A percentile compares a stretch with the other conserved stretches of the same genome.
Conservation (phyloP, 768 basidiomycete genomes). For the Collybia sordida region DNA sequence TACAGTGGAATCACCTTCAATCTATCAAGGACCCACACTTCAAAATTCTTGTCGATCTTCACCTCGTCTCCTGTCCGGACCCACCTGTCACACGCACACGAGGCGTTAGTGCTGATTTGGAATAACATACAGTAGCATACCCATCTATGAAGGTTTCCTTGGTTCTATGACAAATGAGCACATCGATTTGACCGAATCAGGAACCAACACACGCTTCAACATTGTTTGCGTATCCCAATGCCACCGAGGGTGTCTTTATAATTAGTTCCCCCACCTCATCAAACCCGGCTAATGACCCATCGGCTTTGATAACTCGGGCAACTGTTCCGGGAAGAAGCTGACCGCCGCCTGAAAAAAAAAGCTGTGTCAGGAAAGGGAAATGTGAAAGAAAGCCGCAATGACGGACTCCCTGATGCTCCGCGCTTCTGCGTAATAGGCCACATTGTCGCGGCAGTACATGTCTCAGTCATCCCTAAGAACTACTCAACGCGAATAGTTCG, state of each 20-base stretch:
- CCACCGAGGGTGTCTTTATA: slow-evolving; percentile 51
- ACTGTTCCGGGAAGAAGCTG: slow-evolving; percentile 54
- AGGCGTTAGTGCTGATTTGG: not conserved
- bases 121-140: slow-evolving; percentile 27
- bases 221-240: slow-evolving; percentile 60
- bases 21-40: slow-evolving; percentile 62
- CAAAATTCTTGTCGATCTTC: slow-evolving; percentile 48
- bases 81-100: slow-evolving; percentile 52
- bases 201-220: slow-evolving; percentile 53
- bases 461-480: slow-evolving; percentile 63
- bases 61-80: slow-evolving; percentile 70
- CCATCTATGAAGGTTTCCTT: slow-evolving; percentile 69
- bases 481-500: not conserved
- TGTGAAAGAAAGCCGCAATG: not conserved
- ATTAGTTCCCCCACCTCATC: slow-evolving; percentile 64
- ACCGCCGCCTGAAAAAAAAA: slow-evolving; percentile 43
- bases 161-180: slow-evolving; percentile 41
- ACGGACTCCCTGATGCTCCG: slow-evolving; percentile 50
- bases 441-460: slow-evolving; percentile 50
- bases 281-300: slow-evolving; percentile 54
- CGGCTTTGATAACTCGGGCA: slow-evolving; percentile 53
- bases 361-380: not conserved
- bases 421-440: slow-evolving; percentile 46
- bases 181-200: not conserved
- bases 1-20: slow-evolving; percentile 44